These are phyloP conservation scores for Phytophthora tentaculata DNA, from an alignment of 352 stramenopile species.

Conservation along the genomic window DNA sequence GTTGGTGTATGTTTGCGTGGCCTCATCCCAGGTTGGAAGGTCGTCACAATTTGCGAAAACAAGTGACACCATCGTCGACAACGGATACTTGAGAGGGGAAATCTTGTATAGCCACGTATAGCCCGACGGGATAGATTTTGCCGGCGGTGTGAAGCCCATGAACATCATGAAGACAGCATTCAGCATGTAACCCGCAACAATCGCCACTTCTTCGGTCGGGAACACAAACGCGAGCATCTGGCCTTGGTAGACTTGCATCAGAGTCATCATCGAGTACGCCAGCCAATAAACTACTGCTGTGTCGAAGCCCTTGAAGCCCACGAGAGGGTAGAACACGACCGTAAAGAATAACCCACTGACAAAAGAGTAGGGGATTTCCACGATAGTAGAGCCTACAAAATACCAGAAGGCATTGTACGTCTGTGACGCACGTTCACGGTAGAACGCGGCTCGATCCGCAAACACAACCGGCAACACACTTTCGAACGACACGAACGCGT, in stretches of 20 bases:
- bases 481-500: slow-evolving; percentile 79
- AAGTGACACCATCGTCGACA: slow-evolving; percentile 31
- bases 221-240: slow-evolving; percentile 75
- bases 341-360: slow-evolving; percentile 46
- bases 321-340: slow-evolving; percentile 38
- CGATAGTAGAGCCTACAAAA: slow-evolving; percentile 47
- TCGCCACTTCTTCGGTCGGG: slow-evolving; percentile 50
- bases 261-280: slow-evolving; percentile 34
- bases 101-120: slow-evolving; percentile 33
- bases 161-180: slow-evolving; percentile 68
- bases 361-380: slow-evolving; percentile 59
- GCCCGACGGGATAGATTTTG: slow-evolving; percentile 18
- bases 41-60: slow-evolving; percentile 43
- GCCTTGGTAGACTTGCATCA: slow-evolving; percentile 70
- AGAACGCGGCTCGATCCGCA: slow-evolving; percentile 66
- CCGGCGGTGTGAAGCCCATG: slow-evolving; percentile 53
- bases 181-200: slow-evolving; percentile 44
- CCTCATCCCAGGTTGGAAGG: slow-evolving; percentile 26
- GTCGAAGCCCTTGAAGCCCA: slow-evolving; percentile 29
- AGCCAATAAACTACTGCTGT: slow-evolving; percentile 38
- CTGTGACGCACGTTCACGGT: slow-evolving; percentile 81
- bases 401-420: slow-evolving; percentile 83
- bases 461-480: slow-evolving; percentile 77
- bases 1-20: slow-evolving; percentile 14
- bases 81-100: slow-evolving; percentile 25